Conservation (phyloP, 1,284 basidiomycete genomes). For the Ceratobasidium sp. region DNA sequence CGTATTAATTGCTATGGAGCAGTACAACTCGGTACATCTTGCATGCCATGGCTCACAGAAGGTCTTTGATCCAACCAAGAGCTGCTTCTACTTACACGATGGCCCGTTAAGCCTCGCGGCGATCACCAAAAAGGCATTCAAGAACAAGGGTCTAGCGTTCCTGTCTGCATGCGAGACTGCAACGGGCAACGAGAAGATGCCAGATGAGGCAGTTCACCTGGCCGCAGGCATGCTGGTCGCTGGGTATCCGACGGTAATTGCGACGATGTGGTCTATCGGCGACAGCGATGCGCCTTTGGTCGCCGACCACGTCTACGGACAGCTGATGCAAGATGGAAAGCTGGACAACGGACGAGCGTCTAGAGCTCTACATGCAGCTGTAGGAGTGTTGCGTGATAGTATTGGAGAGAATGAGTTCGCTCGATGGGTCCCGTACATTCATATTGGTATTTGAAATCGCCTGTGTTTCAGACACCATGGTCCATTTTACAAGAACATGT, state of each 20-base stretch:
- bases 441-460: no score
- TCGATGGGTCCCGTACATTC: no score
- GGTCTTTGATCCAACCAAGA: neutral
- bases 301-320: slow-evolving; percentile 3
- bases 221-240: slow-evolving; percentile 1
- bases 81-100: neutral
- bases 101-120: neutral
- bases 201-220: neutral
- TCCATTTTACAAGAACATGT: no score
- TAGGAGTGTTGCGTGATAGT: no score
- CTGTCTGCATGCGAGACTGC: slow-evolving; percentile 15
- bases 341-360: no score
- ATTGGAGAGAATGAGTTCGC: no score
- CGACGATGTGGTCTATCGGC: slow-evolving; percentile 13
- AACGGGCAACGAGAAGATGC: neutral
- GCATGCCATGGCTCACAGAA: slow-evolving; percentile 11
- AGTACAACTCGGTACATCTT: neutral
- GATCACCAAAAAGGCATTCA: neutral
- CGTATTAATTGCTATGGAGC: slow-evolving; percentile 8
- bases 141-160: neutral
- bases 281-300: slow-evolving; percentile 6
- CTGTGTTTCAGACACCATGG: no score
- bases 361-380: no score
- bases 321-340: neutral
- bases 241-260: neutral